Base-by-base conservation (phyloP, 768 basidiomycete genomes). In the Psilocybe azurescens region DNA sequence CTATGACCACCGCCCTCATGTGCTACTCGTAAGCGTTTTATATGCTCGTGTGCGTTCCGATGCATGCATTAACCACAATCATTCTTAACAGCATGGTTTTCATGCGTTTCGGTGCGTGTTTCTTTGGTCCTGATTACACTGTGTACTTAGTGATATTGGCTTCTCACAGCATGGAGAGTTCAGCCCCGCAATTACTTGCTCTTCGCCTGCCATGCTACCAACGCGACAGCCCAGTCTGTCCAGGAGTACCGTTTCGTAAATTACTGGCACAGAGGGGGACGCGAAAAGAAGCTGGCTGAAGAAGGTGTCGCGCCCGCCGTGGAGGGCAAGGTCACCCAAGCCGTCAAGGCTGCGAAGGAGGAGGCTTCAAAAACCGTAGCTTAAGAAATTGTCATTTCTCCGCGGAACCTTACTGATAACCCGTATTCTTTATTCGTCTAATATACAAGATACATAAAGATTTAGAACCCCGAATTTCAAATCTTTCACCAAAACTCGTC, bases 161-260 rank as follows among this genome's bases (percentile, higher is more conserved):
- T 29, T 41, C 58, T 44, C 57, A 10, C 66, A 95, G 96, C 96
- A 59, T 98, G 96, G 96, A 86, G 87, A 63, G 96, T 99, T 46
- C 89, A 95, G 67, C 97, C 97, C 7, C 89, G 97, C 67, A 99
- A 99, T 75, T 97, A 98, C 79, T 84, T 98, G 60, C 83, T 98
- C 51, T 94, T 98, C 77, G 95, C 89, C 3, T 98, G 96, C 74
- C 97, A 99, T 76, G 79, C 86, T 14, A 97, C 95, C 56, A 99
- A 99, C 73, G 87, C 89, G 2, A 83, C 92, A 20, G 93, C 95
- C 0, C 97, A 99, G 75, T 75, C 85, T 5, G 70, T 94, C 32
- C 95, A 99, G 74, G 92, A 90, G 16, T 81, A 79, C 11, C 89
- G 97, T 32, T 99, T 96, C 73, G 73, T 90, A 60, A 90, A 95